Conservation (phyloP, 805 yeast genomes). For the Saturnispora halmiae region DNA sequence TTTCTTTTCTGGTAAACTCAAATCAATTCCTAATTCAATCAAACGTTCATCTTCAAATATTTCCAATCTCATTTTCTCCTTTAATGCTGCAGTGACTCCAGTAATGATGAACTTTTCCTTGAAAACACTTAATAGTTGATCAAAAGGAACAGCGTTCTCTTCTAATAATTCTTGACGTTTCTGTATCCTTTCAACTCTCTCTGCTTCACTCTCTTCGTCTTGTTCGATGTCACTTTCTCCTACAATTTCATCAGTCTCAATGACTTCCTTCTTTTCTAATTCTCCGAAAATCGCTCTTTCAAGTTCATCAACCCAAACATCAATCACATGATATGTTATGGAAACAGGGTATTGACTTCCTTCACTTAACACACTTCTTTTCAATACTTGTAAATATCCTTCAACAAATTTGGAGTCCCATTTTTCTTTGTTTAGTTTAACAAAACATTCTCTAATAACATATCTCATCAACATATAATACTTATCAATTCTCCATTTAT, state of each 20-base stretch:
- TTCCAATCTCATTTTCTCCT: constrained; percentile 56
- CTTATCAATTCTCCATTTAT: constrained; percentile 82
- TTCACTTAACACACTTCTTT: constrained; percentile 37
- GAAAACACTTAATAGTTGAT: constrained; percentile 52
- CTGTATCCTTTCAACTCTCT: constrained; percentile 13
- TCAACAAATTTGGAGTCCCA: constrained; percentile 48
- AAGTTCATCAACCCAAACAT: constrained; percentile 76
- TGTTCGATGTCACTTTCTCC: constrained; percentile 32
- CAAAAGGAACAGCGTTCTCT: constrained; percentile 39
- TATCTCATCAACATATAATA: constrained; percentile 74
- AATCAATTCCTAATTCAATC: constrained; percentile 50
- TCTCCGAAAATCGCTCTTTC: constrained; percentile 53
- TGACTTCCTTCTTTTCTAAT: constrained; percentile 38
- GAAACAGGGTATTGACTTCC: constrained; percentile 58
- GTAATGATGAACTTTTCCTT: constrained; percentile 37
- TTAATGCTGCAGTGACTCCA: constrained; percentile 52
- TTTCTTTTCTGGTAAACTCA: constrained; percentile 17
- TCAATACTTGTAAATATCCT: constrained; percentile 33
- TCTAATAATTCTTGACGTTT: constrained; percentile 16
- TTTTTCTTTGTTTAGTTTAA: constrained; percentile 39
- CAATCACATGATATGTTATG: constrained; percentile 76
- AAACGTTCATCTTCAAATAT: constrained; percentile 58
- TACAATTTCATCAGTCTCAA: constrained; percentile 32
- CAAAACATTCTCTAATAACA: constrained; percentile 56
- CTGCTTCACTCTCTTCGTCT: constrained; percentile 9